These are phyloP conservation scores for Discostella stelligera DNA, from an alignment of 352 stramenopile genomes.

Conservation along the genomic window DNA sequence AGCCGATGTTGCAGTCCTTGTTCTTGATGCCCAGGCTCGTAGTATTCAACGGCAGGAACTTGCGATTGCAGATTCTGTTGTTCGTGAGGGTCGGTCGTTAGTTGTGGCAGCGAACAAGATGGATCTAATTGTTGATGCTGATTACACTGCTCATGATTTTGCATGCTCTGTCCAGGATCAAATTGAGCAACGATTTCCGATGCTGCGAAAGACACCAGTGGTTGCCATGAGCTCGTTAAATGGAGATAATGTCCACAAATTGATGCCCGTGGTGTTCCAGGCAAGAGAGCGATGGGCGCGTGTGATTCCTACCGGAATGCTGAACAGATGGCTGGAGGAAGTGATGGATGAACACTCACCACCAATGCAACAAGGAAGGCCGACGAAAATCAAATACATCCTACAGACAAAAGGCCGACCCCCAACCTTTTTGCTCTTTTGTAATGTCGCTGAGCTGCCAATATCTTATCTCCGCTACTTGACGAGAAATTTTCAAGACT, in stretches of 20 bases:
- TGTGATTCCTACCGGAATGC: constrained; percentile 64
- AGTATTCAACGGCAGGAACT: constrained; percentile 75
- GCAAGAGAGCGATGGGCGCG: constrained; percentile 69
- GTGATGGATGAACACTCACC: constrained; percentile 59
- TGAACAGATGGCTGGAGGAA: constrained; percentile 80
- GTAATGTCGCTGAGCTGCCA: constrained; percentile 62
- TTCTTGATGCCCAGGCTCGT: constrained; percentile 70
- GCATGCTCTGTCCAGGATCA: constrained; percentile 66
- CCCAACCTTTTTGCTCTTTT: constrained; percentile 82
- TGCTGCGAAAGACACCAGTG: constrained; percentile 73
- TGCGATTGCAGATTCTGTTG: constrained; percentile 72
- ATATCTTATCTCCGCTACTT: constrained; percentile 68
- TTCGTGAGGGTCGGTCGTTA: constrained; percentile 75
- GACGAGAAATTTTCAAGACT: constrained; percentile 76
- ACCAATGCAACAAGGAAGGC: constrained; percentile 51
- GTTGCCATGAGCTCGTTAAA: constrained; percentile 72
- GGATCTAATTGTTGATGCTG: constrained; percentile 72
- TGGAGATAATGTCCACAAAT: constrained; percentile 55
- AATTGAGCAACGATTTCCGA: constrained; percentile 70
- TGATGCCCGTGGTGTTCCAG: constrained; percentile 73
- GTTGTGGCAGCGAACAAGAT: constrained; percentile 82
- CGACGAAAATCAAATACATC: constrained; percentile 80
- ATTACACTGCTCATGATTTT: constrained; percentile 69
- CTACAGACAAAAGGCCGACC: constrained; percentile 78
- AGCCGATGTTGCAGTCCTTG: constrained; percentile 78